Conservation (phyloP, 257 asterid genomes). For the Salvia splendens region DNA sequence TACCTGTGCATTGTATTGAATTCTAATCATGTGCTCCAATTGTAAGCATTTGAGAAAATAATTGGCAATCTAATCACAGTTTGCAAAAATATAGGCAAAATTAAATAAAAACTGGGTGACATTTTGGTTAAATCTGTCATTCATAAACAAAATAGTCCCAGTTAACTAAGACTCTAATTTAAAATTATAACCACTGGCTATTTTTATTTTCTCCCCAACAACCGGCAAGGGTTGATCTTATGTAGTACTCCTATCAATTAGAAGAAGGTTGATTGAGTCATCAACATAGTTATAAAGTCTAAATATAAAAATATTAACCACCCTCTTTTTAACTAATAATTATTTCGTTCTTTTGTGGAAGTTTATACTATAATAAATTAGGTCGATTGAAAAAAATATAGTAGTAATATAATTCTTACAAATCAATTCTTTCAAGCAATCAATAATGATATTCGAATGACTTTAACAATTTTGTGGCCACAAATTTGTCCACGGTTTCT, state of each 20-base stretch:
- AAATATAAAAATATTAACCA: slow-evolving; percentile 9
- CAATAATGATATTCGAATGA: background rate
- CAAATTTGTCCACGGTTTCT: slow-evolving; percentile 27
- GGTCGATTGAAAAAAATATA: background rate
- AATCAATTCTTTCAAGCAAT: background rate
- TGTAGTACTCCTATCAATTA: background rate
- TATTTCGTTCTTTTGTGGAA: background rate
- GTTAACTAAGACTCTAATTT: background rate
- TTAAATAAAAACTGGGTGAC: background rate
- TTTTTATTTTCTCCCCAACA: slow-evolving; percentile 23
- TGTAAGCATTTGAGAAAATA: slow-evolving; percentile 32
- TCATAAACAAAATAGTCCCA: too few relatives aligned
- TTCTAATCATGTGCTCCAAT: slow-evolving; percentile 30
- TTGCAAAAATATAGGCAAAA: background rate
- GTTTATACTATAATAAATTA: background rate
- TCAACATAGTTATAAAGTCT: slow-evolving; percentile 9
- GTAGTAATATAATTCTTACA: background rate
- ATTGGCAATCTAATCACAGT: slow-evolving; percentile 18
- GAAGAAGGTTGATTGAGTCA: background rate
- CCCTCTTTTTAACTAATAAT: background rate
- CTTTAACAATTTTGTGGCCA: slow-evolving; percentile 35
- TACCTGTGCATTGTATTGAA: slow-evolving; percentile 1
- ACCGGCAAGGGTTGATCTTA: slow-evolving; percentile 19
- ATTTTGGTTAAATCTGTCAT: too few relatives aligned
- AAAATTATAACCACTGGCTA: background rate